Conservation (phyloP, 106 monocot species). For the Hemerocallis citrina region DNA sequence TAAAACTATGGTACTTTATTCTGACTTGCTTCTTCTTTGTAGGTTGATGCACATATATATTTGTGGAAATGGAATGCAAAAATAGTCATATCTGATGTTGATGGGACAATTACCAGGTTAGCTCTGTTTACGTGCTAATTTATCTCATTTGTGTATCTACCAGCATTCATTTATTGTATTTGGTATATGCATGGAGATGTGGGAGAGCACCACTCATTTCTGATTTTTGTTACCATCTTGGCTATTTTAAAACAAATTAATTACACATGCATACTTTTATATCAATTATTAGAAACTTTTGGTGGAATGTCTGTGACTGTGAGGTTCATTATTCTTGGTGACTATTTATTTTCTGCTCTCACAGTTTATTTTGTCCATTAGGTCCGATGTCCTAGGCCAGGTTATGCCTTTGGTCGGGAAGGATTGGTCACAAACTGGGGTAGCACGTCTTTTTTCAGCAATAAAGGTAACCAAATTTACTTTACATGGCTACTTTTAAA, state of each 20-base stretch:
- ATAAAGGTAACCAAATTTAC: constrained; percentile 60
- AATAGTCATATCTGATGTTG: constrained; percentile 98
- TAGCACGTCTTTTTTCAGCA: constrained; percentile 86
- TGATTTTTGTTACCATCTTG: neutral
- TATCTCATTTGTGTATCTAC: neutral
- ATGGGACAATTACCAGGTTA: constrained; percentile 98
- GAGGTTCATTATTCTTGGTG: too few relatives aligned
- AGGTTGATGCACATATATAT: constrained; percentile 93
- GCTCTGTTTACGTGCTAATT: neutral
- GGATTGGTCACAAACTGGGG: constrained; percentile 97
- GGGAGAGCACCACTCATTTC: neutral
- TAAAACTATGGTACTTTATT: neutral
- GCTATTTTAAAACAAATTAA: neutral
- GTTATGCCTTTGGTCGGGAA: constrained; percentile 98
- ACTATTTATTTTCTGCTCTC: too few relatives aligned
- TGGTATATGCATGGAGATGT: neutral
- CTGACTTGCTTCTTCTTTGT: neutral
- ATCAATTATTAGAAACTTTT: too few relatives aligned
- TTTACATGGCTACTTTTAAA: too few relatives aligned
- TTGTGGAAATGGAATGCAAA: constrained; percentile 97
- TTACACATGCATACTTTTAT: too few relatives aligned
- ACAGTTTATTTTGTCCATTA: constrained; percentile 20
- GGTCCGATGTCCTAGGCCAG: constrained; percentile 97
- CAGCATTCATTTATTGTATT: neutral
- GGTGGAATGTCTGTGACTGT: too few relatives aligned